Percentiles rank a stretch among this genome's conserved stretches.
phyloP scores from a whole-genome alignment of 2,329 filamentous ascomycete species.

The Diaporthe longicolla region DNA sequence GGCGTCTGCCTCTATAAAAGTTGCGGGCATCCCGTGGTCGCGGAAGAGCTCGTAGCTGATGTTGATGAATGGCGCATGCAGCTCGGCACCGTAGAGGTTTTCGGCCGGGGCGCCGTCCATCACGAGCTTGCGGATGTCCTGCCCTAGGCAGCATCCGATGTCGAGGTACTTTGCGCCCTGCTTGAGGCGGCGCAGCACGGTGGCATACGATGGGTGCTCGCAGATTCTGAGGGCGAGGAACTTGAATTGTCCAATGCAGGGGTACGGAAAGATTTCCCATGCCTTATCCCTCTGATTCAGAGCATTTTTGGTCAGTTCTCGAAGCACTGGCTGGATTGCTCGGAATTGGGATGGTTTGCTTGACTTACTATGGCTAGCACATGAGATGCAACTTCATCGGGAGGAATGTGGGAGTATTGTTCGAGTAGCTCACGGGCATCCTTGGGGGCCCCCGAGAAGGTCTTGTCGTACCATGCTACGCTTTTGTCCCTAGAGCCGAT shows the following conservation, averaged over 20 bases:
- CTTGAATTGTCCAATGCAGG: constrained; percentile 56
- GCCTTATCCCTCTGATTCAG: constrained; percentile 53
- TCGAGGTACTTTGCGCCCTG: constrained; percentile 54
- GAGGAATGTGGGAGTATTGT: constrained; percentile 45
- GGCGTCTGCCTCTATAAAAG: constrained; percentile 48
- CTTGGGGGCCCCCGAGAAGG: constrained; percentile 6
- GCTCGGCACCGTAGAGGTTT: constrained; percentile 56
- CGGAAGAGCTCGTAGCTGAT: constrained; percentile 53
- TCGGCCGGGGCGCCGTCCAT: constrained; percentile 54
- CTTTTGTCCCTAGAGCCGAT: constrained; percentile 30
- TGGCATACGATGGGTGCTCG: constrained; percentile 50
- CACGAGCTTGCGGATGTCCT: constrained; percentile 60
- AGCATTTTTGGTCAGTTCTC: not conserved
- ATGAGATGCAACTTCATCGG: constrained; percentile 45
- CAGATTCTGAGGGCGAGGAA: constrained; percentile 55
- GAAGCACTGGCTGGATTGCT: fast-evolving
- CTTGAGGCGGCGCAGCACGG: constrained; percentile 49
- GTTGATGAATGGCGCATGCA: constrained; percentile 52
- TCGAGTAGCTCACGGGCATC: constrained; percentile 45
- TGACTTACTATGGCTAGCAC: constrained; percentile 42
- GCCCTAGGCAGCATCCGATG: constrained; percentile 60
- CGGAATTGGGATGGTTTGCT: too few relatives aligned
- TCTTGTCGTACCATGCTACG: constrained; percentile 35
- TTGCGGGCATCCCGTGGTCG: constrained; percentile 46
- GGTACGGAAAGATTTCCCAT: constrained; percentile 55